Conservation (phyloP, 2,329 filamentous ascomycete genomes). For the Lojkania enalia region DNA sequence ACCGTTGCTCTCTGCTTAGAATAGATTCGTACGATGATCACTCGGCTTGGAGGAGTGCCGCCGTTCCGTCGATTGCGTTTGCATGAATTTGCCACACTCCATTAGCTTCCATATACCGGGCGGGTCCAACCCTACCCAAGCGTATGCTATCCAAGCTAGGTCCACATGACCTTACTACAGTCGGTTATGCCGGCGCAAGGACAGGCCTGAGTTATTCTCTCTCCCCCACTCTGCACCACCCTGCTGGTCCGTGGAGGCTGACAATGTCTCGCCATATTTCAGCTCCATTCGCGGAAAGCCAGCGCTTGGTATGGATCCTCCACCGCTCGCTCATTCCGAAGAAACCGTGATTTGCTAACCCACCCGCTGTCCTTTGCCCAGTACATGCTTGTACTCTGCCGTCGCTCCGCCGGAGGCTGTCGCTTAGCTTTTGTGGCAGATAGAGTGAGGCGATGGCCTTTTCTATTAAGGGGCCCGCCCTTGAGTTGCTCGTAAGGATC, state of each 20-base stretch:
- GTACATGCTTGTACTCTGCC: constrained; percentile 15
- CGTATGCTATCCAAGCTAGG: constrained; percentile 12
- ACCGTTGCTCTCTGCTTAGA: constrained; percentile 12
- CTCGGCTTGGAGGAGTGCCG: constrained; percentile 12
- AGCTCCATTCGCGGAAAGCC: neutral
- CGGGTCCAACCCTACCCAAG: constrained; percentile 10
- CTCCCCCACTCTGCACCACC: constrained; percentile 12
- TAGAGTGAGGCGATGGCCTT: constrained; percentile 16
- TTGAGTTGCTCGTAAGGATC: constrained; percentile 1
- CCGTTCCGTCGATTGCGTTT: constrained; percentile 15
- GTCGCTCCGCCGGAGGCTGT: constrained; percentile 15
- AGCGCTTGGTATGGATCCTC: constrained; percentile 11
- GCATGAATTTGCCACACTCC: constrained; percentile 12
- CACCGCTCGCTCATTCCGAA: constrained; percentile 14
- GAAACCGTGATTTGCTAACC: constrained; percentile 16
- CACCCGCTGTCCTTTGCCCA: constrained; percentile 14
- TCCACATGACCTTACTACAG: constrained; percentile 12
- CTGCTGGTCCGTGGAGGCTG: constrained; percentile 13
- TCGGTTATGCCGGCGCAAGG: constrained; percentile 13
- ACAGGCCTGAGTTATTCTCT: constrained; percentile 14
- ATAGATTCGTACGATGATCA: constrained; percentile 14
- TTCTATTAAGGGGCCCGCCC: constrained; percentile 13
- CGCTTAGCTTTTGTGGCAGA: constrained; percentile 15
- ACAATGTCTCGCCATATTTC: constrained; percentile 9
- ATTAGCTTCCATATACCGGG: constrained; percentile 14